These are phyloP conservation scores for Saccharomycodes ludwigii DNA, from an alignment of 805 yeast genomes.

Conservation along the genomic window DNA sequence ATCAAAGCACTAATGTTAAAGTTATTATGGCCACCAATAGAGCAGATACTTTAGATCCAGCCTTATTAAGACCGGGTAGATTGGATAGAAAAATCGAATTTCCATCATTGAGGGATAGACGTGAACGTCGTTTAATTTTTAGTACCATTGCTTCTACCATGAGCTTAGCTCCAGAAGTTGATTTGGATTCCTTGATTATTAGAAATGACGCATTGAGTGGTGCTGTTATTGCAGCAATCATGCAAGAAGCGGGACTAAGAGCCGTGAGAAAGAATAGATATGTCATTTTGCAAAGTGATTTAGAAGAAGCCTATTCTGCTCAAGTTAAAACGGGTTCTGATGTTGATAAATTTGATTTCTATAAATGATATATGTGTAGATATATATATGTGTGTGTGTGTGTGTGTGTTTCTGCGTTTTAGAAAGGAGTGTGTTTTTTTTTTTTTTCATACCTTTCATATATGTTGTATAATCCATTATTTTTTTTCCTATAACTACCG, in stretches of 20 bases:
- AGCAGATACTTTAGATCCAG: slow-evolving; percentile 99
- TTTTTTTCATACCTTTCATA: neutral
- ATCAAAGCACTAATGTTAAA: slow-evolving; percentile 87
- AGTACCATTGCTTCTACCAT: slow-evolving; percentile 92
- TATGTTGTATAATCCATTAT: slow-evolving; percentile 2
- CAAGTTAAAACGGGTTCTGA: slow-evolving; percentile 95
- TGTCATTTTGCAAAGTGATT: slow-evolving; percentile 87
- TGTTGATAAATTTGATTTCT: slow-evolving; percentile 95
- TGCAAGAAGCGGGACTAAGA: slow-evolving; percentile 99
- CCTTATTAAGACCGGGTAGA: slow-evolving; percentile 95
- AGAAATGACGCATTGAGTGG: slow-evolving; percentile 97
- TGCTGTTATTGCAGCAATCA: slow-evolving; percentile 94
- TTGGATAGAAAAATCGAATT: slow-evolving; percentile 96
- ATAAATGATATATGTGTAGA: slow-evolving; percentile 55
- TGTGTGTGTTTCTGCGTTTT: neutral
- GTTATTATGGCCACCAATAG: slow-evolving; percentile 99
- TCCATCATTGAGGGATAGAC: slow-evolving; percentile 90
- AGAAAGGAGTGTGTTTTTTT: neutral
- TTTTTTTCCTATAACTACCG: no score
- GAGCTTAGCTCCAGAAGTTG: slow-evolving; percentile 97
- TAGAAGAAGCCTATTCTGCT: slow-evolving; percentile 94
- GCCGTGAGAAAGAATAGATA: slow-evolving; percentile 98
- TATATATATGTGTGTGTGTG: neutral
- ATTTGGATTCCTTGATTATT: slow-evolving; percentile 83
- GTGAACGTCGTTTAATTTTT: slow-evolving; percentile 94